A percentile compares a stretch with the other conserved stretches of the same genome.
Evolutionary conservation across 768 basidiomycete species (phyloP).

Genomic region (Trametes coccinea): DNA sequence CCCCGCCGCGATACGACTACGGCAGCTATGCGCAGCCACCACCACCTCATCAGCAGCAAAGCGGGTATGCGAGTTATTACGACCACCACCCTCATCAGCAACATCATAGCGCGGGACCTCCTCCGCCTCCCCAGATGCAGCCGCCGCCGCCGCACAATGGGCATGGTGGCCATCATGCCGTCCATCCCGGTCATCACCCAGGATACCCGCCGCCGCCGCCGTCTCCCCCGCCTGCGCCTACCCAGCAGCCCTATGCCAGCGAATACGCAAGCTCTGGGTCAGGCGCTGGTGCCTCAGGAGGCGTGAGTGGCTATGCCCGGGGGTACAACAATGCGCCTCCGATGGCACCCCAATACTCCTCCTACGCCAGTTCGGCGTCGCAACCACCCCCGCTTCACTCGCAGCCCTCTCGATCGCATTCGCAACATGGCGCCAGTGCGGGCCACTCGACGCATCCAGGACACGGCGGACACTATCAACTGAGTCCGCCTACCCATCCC

Average conservation of each 20-base stretch:
- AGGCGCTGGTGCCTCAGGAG: conserved; percentile 6
- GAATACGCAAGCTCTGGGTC: conserved; percentile 15
- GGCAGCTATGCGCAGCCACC: conserved; percentile 17
- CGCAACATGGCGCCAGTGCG: conserved; percentile 2
- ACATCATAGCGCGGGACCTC: conserved; percentile 26
- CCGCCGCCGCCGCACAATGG: conserved; percentile 28
- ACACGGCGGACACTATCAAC: conserved; percentile 25
- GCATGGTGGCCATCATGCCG: conserved; percentile 25
- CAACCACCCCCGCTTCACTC: conserved; percentile 6
- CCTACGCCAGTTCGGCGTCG: conserved; percentile 5
- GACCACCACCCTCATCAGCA: conserved; percentile 24
- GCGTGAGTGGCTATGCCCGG: conserved; percentile 3
- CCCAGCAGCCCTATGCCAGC: conserved; percentile 11
- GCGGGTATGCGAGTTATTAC: conserved; percentile 22
- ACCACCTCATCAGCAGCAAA: conserved; percentile 18
- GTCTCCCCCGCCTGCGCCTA: conserved; percentile 13
- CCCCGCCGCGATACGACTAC: conserved; percentile 21
- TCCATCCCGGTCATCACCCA: conserved; percentile 26
- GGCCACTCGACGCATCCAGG: conserved; percentile 1
- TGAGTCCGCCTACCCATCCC: conserved; percentile 29
- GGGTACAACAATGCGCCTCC: conserved; percentile 4
- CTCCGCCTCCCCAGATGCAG: conserved; percentile 32
- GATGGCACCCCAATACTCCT: conserved; percentile 15
- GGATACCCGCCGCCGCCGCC: conserved; percentile 21
- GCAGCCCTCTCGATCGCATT: conserved; percentile 10